Conservation (phyloP, 768 basidiomycete species). For the Ephemerocybe angulata region DNA sequence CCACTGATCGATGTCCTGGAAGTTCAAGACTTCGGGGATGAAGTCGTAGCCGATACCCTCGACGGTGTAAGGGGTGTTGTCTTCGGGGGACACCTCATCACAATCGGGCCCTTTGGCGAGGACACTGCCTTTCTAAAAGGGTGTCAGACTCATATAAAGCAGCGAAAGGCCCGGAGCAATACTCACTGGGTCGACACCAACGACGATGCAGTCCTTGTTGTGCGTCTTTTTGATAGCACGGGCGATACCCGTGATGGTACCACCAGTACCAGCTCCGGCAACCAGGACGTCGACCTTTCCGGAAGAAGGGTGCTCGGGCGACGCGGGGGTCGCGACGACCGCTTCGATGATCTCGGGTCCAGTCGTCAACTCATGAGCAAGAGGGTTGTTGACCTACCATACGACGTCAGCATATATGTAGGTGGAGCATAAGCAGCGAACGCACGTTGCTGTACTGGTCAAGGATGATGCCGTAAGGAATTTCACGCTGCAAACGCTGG, state of each 20-base stretch:
- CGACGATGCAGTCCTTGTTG: constrained; percentile 66
- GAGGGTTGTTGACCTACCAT: constrained; percentile 71
- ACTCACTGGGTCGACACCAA: constrained; percentile 90
- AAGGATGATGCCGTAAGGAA: constrained; percentile 83
- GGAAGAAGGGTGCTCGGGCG: constrained; percentile 53
- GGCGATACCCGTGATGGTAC: constrained; percentile 87
- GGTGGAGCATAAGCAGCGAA: constrained; percentile 11
- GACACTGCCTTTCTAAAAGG: constrained; percentile 76
- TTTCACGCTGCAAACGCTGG: constrained; percentile 66
- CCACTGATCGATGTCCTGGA: constrained; percentile 73
- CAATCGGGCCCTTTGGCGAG: constrained; percentile 69
- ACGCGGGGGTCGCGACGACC: constrained; percentile 62
- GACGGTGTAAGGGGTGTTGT: constrained; percentile 55
- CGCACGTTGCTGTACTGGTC: constrained; percentile 85
- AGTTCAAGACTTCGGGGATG: constrained; percentile 81
- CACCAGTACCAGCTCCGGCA: constrained; percentile 91
- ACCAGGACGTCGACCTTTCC: constrained; percentile 78
- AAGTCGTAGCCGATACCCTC: constrained; percentile 99
- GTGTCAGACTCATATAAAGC: constrained; percentile 3
- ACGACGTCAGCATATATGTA: constrained; percentile 9
- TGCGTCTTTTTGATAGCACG: constrained; percentile 75
- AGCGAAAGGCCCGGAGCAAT: neutral
- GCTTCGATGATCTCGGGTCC: constrained; percentile 90
- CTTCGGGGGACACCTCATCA: constrained; percentile 49
- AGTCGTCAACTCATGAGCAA: constrained; percentile 88